Conservation (phyloP, 2,329 filamentous ascomycete genomes). For the Domatiomyces globalis region DNA sequence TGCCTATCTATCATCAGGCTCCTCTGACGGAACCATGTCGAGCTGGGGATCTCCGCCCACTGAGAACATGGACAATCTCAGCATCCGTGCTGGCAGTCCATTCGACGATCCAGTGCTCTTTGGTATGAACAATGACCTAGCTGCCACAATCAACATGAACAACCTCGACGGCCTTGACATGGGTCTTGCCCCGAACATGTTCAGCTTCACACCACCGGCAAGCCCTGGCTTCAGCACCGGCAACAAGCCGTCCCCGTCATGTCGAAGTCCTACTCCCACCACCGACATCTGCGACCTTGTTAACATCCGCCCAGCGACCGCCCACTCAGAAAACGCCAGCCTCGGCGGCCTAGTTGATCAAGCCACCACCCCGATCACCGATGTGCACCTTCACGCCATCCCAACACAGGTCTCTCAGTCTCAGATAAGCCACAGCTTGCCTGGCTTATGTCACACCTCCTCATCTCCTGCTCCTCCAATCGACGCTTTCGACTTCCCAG, state of each 20-base stretch:
- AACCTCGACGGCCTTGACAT: background rate
- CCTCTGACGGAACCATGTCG: conserved; percentile 26
- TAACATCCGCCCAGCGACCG: background rate
- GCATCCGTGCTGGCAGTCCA: conserved; percentile 23
- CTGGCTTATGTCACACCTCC: conserved; percentile 14
- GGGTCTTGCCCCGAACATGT: conserved; percentile 22
- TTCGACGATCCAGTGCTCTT: conserved; percentile 20
- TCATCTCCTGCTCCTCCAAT: conserved; percentile 15
- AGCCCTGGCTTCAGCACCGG: conserved; percentile 30
- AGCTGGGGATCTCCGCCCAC: conserved; percentile 30
- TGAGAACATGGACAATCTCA: conserved; percentile 27
- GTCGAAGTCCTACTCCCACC: background rate
- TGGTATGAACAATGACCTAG: conserved; percentile 7
- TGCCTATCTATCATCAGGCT: conserved; percentile 22
- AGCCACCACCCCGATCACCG: background rate
- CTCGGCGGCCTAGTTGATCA: background rate
- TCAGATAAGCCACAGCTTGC: conserved; percentile 8
- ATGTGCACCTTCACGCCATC: background rate
- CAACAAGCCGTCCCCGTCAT: conserved; percentile 24
- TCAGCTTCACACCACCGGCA: conserved; percentile 34
- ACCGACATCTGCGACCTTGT: background rate
- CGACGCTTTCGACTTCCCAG: conserved; percentile 16
- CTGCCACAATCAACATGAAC: background rate
- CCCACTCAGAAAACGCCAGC: background rate
- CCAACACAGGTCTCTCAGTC: background rate